Base-by-base conservation (phyloP, 257 asterid species). In the Linaria vulgaris region DNA sequence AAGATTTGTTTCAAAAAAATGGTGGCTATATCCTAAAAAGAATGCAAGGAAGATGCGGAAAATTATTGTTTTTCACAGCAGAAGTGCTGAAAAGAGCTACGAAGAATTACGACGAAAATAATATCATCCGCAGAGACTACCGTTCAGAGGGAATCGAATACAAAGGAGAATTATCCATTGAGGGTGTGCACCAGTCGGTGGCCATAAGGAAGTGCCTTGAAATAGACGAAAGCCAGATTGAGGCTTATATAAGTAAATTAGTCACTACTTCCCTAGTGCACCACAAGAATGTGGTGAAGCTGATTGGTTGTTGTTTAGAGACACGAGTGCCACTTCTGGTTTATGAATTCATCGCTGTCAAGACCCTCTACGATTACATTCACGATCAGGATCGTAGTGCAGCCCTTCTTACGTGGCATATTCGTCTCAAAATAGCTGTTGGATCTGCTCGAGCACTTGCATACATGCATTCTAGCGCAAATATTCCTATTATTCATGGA, bases 1-100 rank as follows among this genome's bases (percentile, higher is more conserved):
- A 79, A 24, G 74, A 76, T 1, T 78, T 76, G 63, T 81, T 78
- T 49, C 58, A 61, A 44, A 79, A 63, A 58, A 82, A 82, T 39
- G 84, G 80, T 9, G 82, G 84, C 15, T 3, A 50, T 17, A 5
- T 69, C 3, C 43, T 34, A 0, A 51, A 71, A 22, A 71, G 53
- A 34, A 51, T 44, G 49, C 49, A 13, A 12, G 8, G 5, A 44
- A 44, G 49, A 44, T 19, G 4, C 4, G 49, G 71, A 43, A 71
- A 12, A 34, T 14, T 71, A 69, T 71, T 67, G 16, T 24, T 22
- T 30, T 61, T 71, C 11, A 16, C 49, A 4, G 49, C 49, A 44
- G 49, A 23, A 9, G 80, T 71, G 71, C 22, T 71, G 61, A 38
- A 67, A 37, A 38, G 46, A 12, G 80, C 80, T 12, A 76, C 77